Conservation (phyloP, 2,329 filamentous ascomycete genomes). For the Cercospora zeina region DNA sequence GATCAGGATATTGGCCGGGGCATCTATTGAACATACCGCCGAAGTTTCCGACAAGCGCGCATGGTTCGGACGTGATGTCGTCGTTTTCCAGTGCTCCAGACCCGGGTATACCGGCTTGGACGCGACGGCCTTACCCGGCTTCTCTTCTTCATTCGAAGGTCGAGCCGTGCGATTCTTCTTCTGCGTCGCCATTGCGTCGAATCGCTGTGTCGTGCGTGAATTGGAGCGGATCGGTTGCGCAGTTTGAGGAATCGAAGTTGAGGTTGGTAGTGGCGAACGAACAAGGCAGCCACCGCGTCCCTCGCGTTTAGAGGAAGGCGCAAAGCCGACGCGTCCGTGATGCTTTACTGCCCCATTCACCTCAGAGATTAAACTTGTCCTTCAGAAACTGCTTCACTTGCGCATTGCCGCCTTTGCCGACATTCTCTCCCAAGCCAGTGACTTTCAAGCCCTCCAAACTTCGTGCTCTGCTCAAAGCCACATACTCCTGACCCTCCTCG, state of each 20-base stretch:
- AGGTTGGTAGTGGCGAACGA: not conserved
- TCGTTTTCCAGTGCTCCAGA: slow-evolving; percentile 1
- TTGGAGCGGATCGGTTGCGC: not conserved
- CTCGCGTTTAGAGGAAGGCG: not conserved
- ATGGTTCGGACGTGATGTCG: not conserved
- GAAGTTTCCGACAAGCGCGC: slow-evolving; percentile 10
- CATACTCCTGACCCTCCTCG: slow-evolving; percentile 62
- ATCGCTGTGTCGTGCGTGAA: not conserved
- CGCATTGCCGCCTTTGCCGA: slow-evolving; percentile 27
- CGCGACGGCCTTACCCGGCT: not conserved
- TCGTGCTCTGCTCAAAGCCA: slow-evolving; percentile 61
- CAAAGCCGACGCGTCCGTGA: not conserved
- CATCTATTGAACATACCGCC: not conserved
- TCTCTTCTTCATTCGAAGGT: not conserved
- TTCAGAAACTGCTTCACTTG: slow-evolving; percentile 28
- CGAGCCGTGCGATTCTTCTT: not conserved
- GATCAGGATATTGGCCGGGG: not conserved
- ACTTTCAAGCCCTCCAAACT: slow-evolving; percentile 54
- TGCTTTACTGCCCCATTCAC: not conserved
- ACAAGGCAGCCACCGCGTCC: not conserved
- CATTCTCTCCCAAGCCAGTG: slow-evolving; percentile 18
- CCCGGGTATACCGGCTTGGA: not conserved
- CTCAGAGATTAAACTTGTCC: slow-evolving; percentile 19
- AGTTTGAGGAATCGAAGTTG: not conserved
- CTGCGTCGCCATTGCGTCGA: not conserved